Evolutionary conservation across 495 filamentous ascomycete species (phyloP).

Genomic region (Trypethelium eluteriae): DNA sequence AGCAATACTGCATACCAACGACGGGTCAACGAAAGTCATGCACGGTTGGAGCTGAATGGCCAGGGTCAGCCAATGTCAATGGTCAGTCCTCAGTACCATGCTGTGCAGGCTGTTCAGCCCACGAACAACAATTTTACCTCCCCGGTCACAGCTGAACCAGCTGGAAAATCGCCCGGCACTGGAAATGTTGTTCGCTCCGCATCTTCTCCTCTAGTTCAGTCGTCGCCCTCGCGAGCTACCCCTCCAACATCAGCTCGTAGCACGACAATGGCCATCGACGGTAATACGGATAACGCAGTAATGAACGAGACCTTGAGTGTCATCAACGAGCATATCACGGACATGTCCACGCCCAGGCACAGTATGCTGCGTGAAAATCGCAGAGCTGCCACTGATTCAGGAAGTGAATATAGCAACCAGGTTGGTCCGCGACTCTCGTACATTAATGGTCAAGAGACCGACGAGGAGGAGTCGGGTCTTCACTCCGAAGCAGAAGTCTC

Average conservation of each 20-base stretch:
- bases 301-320: conserved; percentile 96
- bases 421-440: conserved; percentile 72
- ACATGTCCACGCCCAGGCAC: conserved; percentile 70
- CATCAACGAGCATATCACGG: conserved; percentile 96
- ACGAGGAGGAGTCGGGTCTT: conserved; percentile 38
- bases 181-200: conserved; percentile 13
- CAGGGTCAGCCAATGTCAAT: conserved; percentile 6
- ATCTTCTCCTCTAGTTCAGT: conserved; percentile 17
- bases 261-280: conserved; percentile 18
- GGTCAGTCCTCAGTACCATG: background rate
- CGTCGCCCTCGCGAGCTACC: conserved; percentile 14
- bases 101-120: background rate
- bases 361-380: conserved; percentile 46
- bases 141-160: conserved; percentile 36
- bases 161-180: conserved; percentile 28
- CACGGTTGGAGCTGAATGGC: conserved; percentile 13
- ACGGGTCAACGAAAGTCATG: conserved; percentile 19
- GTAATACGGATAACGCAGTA: conserved; percentile 52
- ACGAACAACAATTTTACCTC: conserved; percentile 4
- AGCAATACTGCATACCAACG: conserved; percentile 25
- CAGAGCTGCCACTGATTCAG: conserved; percentile 65
- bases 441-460: conserved; percentile 64
- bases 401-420: conserved; percentile 80
- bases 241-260: conserved; percentile 35
- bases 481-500: conserved; percentile 40